Evolutionary conservation across 2,329 filamentous ascomycete genomes (phyloP), one percentile per base, ranked within the genome.

Genomic region (Fusarium agapanthi): DNA sequence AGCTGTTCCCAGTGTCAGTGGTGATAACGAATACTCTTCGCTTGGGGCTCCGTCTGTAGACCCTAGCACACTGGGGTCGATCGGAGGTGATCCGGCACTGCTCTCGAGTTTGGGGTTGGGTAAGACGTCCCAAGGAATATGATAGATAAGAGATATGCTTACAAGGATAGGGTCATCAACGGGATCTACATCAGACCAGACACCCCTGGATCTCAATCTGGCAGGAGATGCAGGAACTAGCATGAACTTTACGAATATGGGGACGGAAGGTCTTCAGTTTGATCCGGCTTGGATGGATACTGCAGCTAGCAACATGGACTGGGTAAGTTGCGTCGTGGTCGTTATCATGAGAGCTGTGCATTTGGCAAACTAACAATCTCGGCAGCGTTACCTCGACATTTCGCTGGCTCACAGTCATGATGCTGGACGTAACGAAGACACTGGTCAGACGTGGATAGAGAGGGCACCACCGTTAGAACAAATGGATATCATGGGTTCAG

Each of bases 281-380:
- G 81, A 83, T 58, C 67, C 79, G n/a, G 78, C 81, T 24, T 83
- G 82, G 82, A 79, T 83, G 65, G 72, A 78, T 35, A 74, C 75
- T 18, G 72, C 75, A 56, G 72, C 70, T 35, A 74, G 79, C 30
- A 78, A 76, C 59, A 80, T 84, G 77, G 82, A 84, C 65, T 84
- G 82, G 82, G 82, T 83, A 74, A 69, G 81, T 78, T 40, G 26
- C 18, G 22, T 53, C 55, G 47, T 41, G 11, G 26, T n/a, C 32
- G 56, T 32, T 22, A 34, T 50, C 24, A 38, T 28, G 30, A 50
- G 51, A 54, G 30, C 16, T 55, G 50, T 34, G 43, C 28, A 53
- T 35, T 28, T 41, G 38, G 24, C 30, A 56, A n/a, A 44, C 63
- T 75, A 45, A 75, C 60, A 32, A 61, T 34, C 15, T 28, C 24